Evolutionary conservation across 768 basidiomycete species (phyloP).

Genomic region (Leucogyrophana mollusca): DNA sequence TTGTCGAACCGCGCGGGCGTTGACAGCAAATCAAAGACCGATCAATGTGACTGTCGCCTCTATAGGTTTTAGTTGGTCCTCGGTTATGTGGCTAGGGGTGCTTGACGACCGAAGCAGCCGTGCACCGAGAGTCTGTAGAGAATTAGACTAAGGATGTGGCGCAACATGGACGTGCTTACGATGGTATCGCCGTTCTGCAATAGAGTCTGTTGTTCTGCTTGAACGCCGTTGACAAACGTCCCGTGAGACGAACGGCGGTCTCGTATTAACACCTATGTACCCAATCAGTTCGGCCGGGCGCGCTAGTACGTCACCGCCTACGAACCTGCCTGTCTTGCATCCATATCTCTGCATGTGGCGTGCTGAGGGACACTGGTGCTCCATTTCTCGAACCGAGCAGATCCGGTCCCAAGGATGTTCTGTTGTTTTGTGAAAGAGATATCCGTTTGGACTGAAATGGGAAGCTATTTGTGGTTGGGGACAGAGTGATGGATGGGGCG

Average conservation of each 20-base stretch:
- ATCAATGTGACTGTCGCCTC: constrained; percentile 38
- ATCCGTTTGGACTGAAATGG: constrained; percentile 38
- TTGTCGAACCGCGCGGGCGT: too few relatives aligned
- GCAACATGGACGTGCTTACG: constrained; percentile 27
- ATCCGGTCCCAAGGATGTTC: constrained; percentile 32
- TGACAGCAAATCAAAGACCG: constrained; percentile 21
- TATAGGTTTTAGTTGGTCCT: constrained; percentile 46
- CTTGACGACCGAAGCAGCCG: constrained; percentile 36
- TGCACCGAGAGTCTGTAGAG: constrained; percentile 39
- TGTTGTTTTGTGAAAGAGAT: constrained; percentile 26
- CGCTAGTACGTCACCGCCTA: constrained; percentile 11
- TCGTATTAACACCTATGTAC: constrained; percentile 41
- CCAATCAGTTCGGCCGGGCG: constrained; percentile 8
- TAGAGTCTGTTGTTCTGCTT: constrained; percentile 34
- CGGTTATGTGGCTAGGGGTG: constrained; percentile 37
- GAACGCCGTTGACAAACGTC: constrained; percentile 46
- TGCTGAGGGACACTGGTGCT: constrained; percentile 38
- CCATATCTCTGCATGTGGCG: constrained; percentile 48
- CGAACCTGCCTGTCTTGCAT: constrained; percentile 38
- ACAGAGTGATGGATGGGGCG: constrained; percentile 31
- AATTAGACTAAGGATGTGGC: constrained; percentile 8
- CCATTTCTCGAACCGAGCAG: constrained; percentile 22
- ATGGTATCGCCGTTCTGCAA: constrained; percentile 44
- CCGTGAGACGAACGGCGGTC: constrained; percentile 47
- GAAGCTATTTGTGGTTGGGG: constrained; percentile 35